Conservation (phyloP, 1,284 basidiomycete species). For the Coniferiporia sulphurascens region DNA sequence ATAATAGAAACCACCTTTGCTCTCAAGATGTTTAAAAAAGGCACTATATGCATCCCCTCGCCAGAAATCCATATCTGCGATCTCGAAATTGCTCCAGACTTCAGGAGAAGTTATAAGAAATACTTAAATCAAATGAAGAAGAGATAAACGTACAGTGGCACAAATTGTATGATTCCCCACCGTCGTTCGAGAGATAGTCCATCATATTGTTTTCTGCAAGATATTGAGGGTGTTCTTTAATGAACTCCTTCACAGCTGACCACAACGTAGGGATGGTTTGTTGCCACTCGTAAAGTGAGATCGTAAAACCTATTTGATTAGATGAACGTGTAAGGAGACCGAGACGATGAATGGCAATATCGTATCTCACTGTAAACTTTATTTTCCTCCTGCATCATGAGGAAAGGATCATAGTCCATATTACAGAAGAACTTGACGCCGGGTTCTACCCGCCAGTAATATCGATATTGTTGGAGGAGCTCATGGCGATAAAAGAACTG, state of each 20-base stretch:
- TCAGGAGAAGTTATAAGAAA: background rate
- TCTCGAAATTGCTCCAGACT: constrained; percentile 87
- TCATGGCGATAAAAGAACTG: constrained; percentile 80
- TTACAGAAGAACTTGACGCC: constrained; percentile 77
- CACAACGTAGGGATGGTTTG: constrained; percentile 79
- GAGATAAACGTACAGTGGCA: constrained; percentile 65
- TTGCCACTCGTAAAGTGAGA: constrained; percentile 74
- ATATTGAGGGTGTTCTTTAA: constrained; percentile 59
- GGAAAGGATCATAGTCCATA: constrained; percentile 74
- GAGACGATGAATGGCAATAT: background rate
- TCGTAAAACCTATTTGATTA: constrained; percentile 52
- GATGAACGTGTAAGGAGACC: constrained; percentile 11
- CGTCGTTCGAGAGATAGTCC: constrained; percentile 71
- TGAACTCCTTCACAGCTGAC: constrained; percentile 70
- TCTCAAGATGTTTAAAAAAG: constrained; percentile 77
- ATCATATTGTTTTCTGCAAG: constrained; percentile 68
- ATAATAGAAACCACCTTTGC: constrained; percentile 80
- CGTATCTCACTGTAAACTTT: constrained; percentile 48
- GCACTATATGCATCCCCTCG: constrained; percentile 68
- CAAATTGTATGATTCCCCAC: constrained; percentile 67
- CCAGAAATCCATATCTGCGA: constrained; percentile 81
- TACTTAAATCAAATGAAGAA: background rate
- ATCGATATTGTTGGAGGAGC: constrained; percentile 65
- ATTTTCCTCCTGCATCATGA: constrained; percentile 71
- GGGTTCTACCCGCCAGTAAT: constrained; percentile 84